Base-by-base conservation (phyloP, 139 green algal species). In the Nannochloris sp. region DNA sequence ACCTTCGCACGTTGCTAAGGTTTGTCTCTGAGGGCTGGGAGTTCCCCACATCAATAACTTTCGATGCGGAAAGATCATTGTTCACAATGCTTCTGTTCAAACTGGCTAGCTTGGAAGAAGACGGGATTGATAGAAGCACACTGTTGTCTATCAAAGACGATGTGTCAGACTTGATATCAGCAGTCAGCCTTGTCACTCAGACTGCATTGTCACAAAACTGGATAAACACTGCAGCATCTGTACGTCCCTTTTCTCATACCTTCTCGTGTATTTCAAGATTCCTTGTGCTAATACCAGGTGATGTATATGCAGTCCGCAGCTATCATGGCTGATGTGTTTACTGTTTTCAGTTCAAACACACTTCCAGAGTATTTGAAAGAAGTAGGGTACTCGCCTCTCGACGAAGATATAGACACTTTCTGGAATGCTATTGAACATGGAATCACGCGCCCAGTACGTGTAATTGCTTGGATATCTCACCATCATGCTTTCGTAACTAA, bases 291-390 rank as follows among this genome's bases (percentile, higher is more conserved):
- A 53, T 53, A 25, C n/a, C 5, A 6, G 12, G 17, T 28, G 17
- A 20, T 53, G 12, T 53, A 14, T 53, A 28, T 53, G 46, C 46
- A 29, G 40, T 29, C 25, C 33, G 58, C 58, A 5, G 23, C n/a
- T 16, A 17, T 33, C 12, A 36, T 66, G 51, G 53, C 40, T 28
- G 68, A 75, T 36, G 5, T 64, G 17, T 43, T 66, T 23, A 14
- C 49, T 2, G 40, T 70, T 16, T 71, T 75, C 44, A 62, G 43
- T 45, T 46, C 29, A 37, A n/a, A 37, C 29, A 71, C 59, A 23
- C 16, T 62, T 26, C 49, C 40, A 45, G 63, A 57, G 5, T 16
- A 29, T 29, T 57, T 66, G 29, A 51, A 37, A 26, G 30, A 45
- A 2, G 40, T 40, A 1, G 46, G 20, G 25, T 59, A 60, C 29